Base-by-base conservation (phyloP, 1,284 basidiomycete species). In the Sanghuangporus sanghuang region DNA sequence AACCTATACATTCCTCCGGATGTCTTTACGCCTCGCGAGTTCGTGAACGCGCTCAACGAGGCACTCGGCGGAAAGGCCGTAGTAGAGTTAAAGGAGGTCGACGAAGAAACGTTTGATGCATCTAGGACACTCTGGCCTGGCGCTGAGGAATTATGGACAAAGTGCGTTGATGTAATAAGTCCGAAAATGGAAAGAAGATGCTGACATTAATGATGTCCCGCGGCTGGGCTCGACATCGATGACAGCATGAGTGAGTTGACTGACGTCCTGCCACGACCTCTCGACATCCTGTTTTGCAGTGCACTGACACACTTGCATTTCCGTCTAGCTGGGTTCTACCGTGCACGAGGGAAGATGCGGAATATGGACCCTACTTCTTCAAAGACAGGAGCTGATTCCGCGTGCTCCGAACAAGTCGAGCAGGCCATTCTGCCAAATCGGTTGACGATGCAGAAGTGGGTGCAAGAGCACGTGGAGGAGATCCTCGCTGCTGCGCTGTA, bases 1-100 rank as follows among this genome's bases (percentile, higher is more conserved):
- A 62, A 66, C 32, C 64, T 66, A 53, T 40, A 49, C 42, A 58
- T 66, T 5, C 38, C 44, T 5, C 38, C 65, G 6, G 65, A 66
- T 21, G 39, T 63, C 14, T 56, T 64, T 52, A 66, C 57, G 2
- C 53, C 65, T 11, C 50, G 54, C 8, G 23, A 36, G 23, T 46
- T 56, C 18, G 58, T 64, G 53, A 27, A 53, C 5, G 57, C 50
- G 2, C 16, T 66, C 40, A 61, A 52, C 21, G 62, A 64, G 23
- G 39, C n/a, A n/a, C 49, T 42, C n/a, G 36, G 39, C 6, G n/a
- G 39, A 14, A 53, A 63, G n/a, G 32, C 55, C 1, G 56, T 54
- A 11, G 18, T 65, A 3, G 44, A 27, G 4, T 23, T 59, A 35
- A 52, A 44, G 27, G 42, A 52, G n/a, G 46, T 58, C 5, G 48